Evolutionary conservation across 352 stramenopile genomes (phyloP).

Genomic region (Peronosclerospora sorghi): DNA sequence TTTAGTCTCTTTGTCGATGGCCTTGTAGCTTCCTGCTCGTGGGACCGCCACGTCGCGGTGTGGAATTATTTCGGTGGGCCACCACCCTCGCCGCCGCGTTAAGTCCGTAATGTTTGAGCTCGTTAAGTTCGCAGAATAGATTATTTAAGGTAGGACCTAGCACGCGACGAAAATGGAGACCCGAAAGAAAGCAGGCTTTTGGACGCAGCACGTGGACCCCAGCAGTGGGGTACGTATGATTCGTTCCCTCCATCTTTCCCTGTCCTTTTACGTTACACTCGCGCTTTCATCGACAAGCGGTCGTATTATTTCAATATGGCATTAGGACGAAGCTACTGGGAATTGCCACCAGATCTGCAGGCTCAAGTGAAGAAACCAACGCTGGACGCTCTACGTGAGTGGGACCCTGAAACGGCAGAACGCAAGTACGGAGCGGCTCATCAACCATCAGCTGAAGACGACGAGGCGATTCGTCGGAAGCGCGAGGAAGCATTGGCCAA

Average conservation of each 20-base stretch:
- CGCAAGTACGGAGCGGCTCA: slow-evolving; percentile 21
- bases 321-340: slow-evolving; percentile 63
- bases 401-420: slow-evolving; percentile 28
- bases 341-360: slow-evolving; percentile 41
- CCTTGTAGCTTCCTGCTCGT: slow-evolving; percentile 65
- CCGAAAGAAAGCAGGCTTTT: slow-evolving; percentile 49
- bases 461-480: slow-evolving; percentile 27
- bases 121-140: slow-evolving; percentile 12
- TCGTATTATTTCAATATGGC: slow-evolving; percentile 77
- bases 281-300: too few relatives aligned
- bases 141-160: too few relatives aligned
- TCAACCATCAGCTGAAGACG: slow-evolving; percentile 4
- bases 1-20: slow-evolving; percentile 78
- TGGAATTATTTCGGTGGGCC: slow-evolving; percentile 78
- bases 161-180: slow-evolving; percentile 15
- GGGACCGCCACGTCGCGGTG: slow-evolving; percentile 59
- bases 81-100: slow-evolving; percentile 23
- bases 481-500: slow-evolving; percentile 35
- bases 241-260: background rate
- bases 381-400: slow-evolving; percentile 36
- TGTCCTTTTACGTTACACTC: background rate
- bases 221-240: slow-evolving; percentile 30
- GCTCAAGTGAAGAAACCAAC: slow-evolving; percentile 36
- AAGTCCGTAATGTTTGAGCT: slow-evolving; percentile 10
- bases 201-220: slow-evolving; percentile 60